Percentiles rank a stretch among this genome's conserved stretches.
Evolutionary conservation across 495 filamentous ascomycete genomes (phyloP).

Genomic region (Penicillium ochrochloron): DNA sequence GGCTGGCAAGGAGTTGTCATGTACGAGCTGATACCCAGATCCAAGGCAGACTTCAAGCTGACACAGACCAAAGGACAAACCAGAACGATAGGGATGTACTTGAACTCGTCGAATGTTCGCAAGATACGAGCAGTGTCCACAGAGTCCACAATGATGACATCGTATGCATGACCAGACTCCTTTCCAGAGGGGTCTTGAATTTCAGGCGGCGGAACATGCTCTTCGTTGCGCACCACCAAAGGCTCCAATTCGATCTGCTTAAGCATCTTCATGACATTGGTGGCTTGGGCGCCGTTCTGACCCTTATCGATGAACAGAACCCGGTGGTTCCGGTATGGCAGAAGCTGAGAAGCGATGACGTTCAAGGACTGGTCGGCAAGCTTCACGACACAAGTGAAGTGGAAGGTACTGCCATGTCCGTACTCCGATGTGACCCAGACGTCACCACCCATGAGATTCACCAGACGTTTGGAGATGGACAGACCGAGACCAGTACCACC

Average conservation of each 20-base stretch:
- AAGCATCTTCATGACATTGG: constrained; percentile 80
- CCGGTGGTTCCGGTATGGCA: constrained; percentile 84
- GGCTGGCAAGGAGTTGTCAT: constrained; percentile 97
- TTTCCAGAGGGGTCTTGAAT: constrained; percentile 58
- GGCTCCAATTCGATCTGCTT: constrained; percentile 78
- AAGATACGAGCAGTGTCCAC: constrained; percentile 86
- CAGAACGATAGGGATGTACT: constrained; percentile 95
- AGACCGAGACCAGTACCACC: constrained; percentile 95
- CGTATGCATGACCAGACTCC: constrained; percentile 73
- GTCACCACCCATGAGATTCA: constrained; percentile 96
- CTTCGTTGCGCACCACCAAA: constrained; percentile 72
- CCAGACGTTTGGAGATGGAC: constrained; percentile 93
- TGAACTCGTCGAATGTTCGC: constrained; percentile 89
- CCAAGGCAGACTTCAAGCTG: constrained; percentile 90
- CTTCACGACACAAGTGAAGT: constrained; percentile 93
- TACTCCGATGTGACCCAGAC: constrained; percentile 96
- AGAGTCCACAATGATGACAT: constrained; percentile 96
- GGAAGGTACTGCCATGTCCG: constrained; percentile 93
- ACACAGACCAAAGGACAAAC: constrained; percentile 90
- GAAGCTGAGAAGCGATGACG: constrained; percentile 80
- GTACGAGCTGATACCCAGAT: constrained; percentile 95
- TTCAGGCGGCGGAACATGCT: constrained; percentile 63
- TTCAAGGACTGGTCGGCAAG: constrained; percentile 81
- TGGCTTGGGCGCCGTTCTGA: constrained; percentile 70
- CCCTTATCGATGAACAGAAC: constrained; percentile 97